Base-by-base conservation (phyloP, 352 stramenopile species). In the Pythium angustatum region DNA sequence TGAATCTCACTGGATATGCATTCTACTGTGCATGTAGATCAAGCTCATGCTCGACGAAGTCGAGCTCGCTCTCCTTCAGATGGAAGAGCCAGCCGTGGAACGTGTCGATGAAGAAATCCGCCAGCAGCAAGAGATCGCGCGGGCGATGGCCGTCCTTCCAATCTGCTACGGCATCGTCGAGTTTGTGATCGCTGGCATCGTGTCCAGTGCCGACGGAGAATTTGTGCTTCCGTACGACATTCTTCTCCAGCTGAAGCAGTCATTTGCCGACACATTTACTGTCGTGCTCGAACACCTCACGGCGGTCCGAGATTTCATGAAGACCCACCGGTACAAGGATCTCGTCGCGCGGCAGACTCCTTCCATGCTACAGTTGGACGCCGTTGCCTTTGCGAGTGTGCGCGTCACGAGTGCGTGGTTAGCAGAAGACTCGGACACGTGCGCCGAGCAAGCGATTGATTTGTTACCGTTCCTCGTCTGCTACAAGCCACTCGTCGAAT, bases 11-110 rank as follows among this genome's bases (percentile, higher is more conserved):
- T 47, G 40, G n/a, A n/a, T n/a, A n/a, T n/a, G n/a, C n/a, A n/a
- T 31, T 17, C 21, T 26, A 27, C 21, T 24, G 21, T 41, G 38
- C 51, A 31, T n/a, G 19, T 52, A 92, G 83, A 89, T 90, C 62
- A 96, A 96, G 47, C 69, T 96, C 27, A 89, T 94, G 77, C 57
- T 96, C 14, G 87, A 96, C 45, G 87, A 96, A 58, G 82, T 90
- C 5, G 85, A 94, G 60, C 62, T 88, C 1, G 77, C 77, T 0
- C 58, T 93, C 27, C 71, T 96, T 34, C 72, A 88, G 62, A 73
- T 90, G 58, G 82, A 91, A n/a, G 81, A 90, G 14, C 41, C 72
- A 5, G 69, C 78, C 10, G 63, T 90, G 11, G 72, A 85, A 28
- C 55, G 69, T 6, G 68, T 84, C 12, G 69, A 82, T 1, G 81